A percentile compares a stretch with the other conserved stretches of the same genome.
phyloP scores from a whole-genome alignment of 306 rosid genomes.

The Alnus rubra region DNA sequence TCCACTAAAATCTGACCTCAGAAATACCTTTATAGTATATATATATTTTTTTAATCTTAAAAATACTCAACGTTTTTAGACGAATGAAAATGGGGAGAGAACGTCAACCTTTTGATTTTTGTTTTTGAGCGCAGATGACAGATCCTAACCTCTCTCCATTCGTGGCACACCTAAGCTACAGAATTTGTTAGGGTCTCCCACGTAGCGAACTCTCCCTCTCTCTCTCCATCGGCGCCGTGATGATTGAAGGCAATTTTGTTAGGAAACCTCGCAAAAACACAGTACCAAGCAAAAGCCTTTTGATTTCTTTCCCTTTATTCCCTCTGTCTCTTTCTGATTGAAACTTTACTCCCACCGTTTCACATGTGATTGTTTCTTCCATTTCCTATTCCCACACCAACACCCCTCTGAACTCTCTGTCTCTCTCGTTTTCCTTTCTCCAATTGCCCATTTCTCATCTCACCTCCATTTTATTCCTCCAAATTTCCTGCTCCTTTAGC shows the following conservation, averaged over 20 bases:
- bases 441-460: neutral
- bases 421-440: neutral
- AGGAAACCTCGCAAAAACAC: conserved; percentile 14
- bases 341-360: conserved; percentile 37
- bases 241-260: neutral
- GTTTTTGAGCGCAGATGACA: neutral
- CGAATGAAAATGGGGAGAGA: neutral
- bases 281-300: conserved; percentile 20
- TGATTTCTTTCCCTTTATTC: conserved; percentile 31
- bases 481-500: neutral
- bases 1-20: too few relatives aligned
- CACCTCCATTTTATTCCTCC: neutral
- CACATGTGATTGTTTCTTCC: conserved; percentile 23
- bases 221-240: neutral
- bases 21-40: too few relatives aligned
- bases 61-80: too few relatives aligned
- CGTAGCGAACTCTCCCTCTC: neutral
- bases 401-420: neutral
- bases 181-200: neutral
- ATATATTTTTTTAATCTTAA: too few relatives aligned
- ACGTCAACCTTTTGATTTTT: neutral
- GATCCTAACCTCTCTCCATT: neutral
- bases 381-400: conserved; percentile 4
- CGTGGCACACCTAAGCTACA: neutral
- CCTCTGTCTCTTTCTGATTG: conserved; percentile 37